Base-by-base conservation (phyloP, 192 early-diverging fungal species). In the Linnemannia hyalina region DNA sequence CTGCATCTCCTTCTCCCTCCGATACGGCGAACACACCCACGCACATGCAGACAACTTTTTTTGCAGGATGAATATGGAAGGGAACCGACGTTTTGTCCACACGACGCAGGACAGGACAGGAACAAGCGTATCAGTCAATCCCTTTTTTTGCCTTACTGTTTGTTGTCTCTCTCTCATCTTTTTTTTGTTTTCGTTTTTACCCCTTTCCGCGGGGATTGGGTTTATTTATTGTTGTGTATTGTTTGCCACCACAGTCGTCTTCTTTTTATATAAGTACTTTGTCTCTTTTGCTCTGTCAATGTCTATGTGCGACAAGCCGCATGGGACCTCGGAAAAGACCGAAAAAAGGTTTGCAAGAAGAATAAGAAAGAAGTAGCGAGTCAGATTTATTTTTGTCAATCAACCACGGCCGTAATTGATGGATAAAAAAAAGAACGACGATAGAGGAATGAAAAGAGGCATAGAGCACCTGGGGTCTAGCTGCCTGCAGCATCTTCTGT, bases 241-340 rank as follows among this genome's bases (percentile, higher is more conserved):
- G 23, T 70, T 42, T 70, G 41, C 6, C 22, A 52, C 60, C 32
- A 4, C 32, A 65, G 9, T 29, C 60, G 9, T 29, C 60, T 65
- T 65, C 26, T 65, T 65, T 32, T 65, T 65, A 4, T 23, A 15
- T 8, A 57, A 57, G n/a, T 11, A 10, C 7, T 6, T 16, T n/a
- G 20, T 42, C 20, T 70, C 69, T 22, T 22, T 46, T 46, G 44
- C 15, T 46, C 44, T 11, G 44, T 46, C 69, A 3, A 22, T 42
- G 32, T 16, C 35, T 20, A 22, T 42, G 40, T 41, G 38, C 35
- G 35, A 41, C 18, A 41, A 38, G 69, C 41, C 41, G 69, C 18
- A 38, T 41, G 35, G 69, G 69, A 70, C 22, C 38, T 41, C 60
- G 60, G 74, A 75, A 57, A 57, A 57, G 72, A n/a, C 52, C 42